These are phyloP conservation scores for Durotheca rogersii DNA, from an alignment of 495 filamentous ascomycete species.

Conservation along the genomic window DNA sequence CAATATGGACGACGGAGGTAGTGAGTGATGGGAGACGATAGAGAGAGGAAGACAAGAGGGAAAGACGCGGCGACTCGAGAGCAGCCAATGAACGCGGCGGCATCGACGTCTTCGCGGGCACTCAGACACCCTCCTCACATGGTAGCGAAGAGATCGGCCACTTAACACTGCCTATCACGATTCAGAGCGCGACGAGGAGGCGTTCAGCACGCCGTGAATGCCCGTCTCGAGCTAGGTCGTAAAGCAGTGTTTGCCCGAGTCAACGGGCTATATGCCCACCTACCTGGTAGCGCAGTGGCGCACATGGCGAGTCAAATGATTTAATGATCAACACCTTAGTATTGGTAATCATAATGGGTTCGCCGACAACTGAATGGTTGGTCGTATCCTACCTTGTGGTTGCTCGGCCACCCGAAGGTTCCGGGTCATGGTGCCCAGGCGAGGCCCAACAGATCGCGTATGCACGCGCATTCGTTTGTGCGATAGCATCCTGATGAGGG, in stretches of 20 bases:
- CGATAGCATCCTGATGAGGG: too few species aligned
- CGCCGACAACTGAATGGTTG: too few species aligned
- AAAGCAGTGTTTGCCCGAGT: neutral
- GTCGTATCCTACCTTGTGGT: too few species aligned
- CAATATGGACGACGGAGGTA: neutral
- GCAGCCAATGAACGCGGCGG: too few species aligned
- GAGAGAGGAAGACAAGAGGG: constrained; percentile 2
- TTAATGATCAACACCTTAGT: too few species aligned
- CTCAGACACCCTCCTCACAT: neutral
- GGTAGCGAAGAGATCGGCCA: neutral
- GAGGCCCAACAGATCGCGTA: neutral
- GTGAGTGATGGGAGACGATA: constrained; percentile 17
- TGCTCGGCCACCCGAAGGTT: constrained; percentile 13
- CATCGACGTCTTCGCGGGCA: too few species aligned
- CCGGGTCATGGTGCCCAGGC: constrained; percentile 1
- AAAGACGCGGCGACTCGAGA: too few species aligned
- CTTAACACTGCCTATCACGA: neutral
- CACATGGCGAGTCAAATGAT: neutral
- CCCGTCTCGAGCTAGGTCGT: neutral
- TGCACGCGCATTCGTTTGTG: neutral
- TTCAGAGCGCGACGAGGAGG: neutral
- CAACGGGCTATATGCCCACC: neutral
- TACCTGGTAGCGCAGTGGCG: neutral
- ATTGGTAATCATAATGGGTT: too few species aligned
- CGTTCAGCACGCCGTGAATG: neutral